These are phyloP conservation scores for Cercospora sp. DNA, from an alignment of 2,329 filamentous ascomycete species.

Conservation along the genomic window DNA sequence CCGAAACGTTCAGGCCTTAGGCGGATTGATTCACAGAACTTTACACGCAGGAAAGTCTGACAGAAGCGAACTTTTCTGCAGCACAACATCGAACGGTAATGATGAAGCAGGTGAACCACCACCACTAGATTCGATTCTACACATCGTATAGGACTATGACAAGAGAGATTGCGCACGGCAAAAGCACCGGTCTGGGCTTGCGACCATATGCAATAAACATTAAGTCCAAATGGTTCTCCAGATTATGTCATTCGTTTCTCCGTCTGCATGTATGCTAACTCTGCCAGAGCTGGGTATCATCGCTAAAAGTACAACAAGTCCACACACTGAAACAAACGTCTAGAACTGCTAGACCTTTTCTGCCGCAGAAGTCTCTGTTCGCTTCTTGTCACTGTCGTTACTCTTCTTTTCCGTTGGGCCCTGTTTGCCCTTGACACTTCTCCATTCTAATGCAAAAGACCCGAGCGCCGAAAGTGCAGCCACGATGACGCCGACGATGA, in stretches of 20 bases:
- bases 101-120: neutral
- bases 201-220: neutral
- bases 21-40: neutral
- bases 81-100: neutral
- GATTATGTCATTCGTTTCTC: neutral
- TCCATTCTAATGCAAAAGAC: slow-evolving; percentile 33
- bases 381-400: neutral
- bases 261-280: neutral
- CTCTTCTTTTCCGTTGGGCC: slow-evolving; percentile 28
- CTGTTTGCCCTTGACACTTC: slow-evolving; percentile 26
- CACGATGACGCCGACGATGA: slow-evolving; percentile 30
- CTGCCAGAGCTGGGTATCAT: slow-evolving; percentile 7
- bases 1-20: neutral
- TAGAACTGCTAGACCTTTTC: slow-evolving; percentile 13
- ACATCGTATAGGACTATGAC: neutral
- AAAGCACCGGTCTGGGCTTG: neutral
- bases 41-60: neutral
- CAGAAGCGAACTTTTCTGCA: neutral
- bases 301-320: neutral
- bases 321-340: neutral
- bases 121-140: neutral
- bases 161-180: neutral
- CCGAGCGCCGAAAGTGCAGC: slow-evolving; percentile 28
- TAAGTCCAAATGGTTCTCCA: neutral
- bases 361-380: slow-evolving; percentile 2